Evolutionary conservation across 2,329 filamentous ascomycete species (phyloP).

Genomic region (Pyricularia pennisetigena): DNA sequence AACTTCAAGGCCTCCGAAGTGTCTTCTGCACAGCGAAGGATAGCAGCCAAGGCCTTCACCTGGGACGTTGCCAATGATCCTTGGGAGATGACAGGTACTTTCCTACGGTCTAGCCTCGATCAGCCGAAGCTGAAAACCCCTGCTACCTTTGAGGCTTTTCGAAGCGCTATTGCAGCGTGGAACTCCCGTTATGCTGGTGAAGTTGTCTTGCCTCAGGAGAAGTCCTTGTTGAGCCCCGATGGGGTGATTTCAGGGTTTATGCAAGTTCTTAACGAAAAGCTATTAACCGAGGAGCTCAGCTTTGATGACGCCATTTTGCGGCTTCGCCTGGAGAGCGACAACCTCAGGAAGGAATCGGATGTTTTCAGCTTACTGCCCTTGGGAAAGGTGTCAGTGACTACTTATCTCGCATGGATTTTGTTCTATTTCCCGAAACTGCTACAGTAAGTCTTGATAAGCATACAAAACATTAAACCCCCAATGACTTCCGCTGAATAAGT

Average conservation of each 20-base stretch:
- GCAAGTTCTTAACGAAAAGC: conserved; percentile 12
- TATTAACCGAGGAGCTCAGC: neutral
- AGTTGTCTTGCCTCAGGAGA: neutral
- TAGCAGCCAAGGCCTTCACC: conserved; percentile 16
- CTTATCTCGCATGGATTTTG: conserved; percentile 1
- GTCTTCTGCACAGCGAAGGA: conserved; percentile 11
- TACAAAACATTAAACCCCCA: neutral
- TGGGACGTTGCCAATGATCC: conserved; percentile 8
- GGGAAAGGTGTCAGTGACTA: neutral
- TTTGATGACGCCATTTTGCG: neutral
- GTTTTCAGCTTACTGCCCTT: neutral
- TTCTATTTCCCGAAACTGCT: neutral
- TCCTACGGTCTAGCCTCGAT: neutral
- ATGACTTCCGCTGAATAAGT: neutral
- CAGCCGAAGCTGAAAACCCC: conserved; percentile 1
- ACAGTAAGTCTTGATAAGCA: neutral
- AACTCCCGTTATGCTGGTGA: conserved; percentile 15
- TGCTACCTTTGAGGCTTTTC: conserved; percentile 20
- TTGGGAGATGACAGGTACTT: conserved; percentile 9
- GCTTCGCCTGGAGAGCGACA: neutral
- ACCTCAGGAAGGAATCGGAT: neutral
- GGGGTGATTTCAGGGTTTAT: conserved; percentile 16
- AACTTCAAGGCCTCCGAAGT: neutral
- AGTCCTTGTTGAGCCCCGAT: conserved; percentile 16
- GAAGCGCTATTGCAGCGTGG: conserved; percentile 19